phyloP scores from a whole-genome alignment of 257 asterid species.

The Cynanchum wilfordii region DNA sequence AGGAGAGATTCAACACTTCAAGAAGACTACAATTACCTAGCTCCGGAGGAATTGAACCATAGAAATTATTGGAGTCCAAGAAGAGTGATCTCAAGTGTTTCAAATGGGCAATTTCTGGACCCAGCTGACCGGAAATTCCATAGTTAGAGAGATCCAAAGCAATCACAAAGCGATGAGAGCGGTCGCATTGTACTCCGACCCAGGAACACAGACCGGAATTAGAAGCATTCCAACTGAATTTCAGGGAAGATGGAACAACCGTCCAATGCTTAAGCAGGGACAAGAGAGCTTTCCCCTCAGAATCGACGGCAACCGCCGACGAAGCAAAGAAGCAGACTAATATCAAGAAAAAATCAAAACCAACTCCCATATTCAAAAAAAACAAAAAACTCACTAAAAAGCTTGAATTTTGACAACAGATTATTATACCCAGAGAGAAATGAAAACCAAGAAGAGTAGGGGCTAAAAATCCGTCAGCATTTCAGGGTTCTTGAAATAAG shows the following conservation, averaged over 20 bases:
- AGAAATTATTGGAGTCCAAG: conserved; percentile 33
- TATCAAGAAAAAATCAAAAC: conserved; percentile 23
- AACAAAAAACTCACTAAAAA: not conserved
- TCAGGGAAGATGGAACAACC: conserved; percentile 42
- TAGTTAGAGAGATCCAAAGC: conserved; percentile 33
- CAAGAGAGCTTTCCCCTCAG: conserved; percentile 54
- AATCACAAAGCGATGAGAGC: conserved; percentile 16
- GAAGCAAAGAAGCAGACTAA: conserved; percentile 30
- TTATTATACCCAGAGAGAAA: not conserved
- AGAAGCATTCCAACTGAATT: conserved; percentile 59
- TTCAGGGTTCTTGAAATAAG: not conserved
- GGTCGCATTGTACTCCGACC: conserved; percentile 49
- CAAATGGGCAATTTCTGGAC: conserved; percentile 45
- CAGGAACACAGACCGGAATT: conserved; percentile 57
- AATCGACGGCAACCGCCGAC: conserved; percentile 21
- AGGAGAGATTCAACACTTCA: conserved; percentile 34
- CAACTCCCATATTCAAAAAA: not conserved
- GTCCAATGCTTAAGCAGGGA: conserved; percentile 59
- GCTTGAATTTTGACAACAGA: not conserved
- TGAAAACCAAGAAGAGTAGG: not conserved
- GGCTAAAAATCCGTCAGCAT: not conserved
- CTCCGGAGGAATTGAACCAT: conserved; percentile 40
- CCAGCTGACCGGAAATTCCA: conserved; percentile 48
- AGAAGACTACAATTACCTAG: conserved; percentile 40
- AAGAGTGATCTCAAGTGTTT: conserved; percentile 32